Base-by-base conservation (phyloP, 306 rosid species). In the Medicago ruthenica region DNA sequence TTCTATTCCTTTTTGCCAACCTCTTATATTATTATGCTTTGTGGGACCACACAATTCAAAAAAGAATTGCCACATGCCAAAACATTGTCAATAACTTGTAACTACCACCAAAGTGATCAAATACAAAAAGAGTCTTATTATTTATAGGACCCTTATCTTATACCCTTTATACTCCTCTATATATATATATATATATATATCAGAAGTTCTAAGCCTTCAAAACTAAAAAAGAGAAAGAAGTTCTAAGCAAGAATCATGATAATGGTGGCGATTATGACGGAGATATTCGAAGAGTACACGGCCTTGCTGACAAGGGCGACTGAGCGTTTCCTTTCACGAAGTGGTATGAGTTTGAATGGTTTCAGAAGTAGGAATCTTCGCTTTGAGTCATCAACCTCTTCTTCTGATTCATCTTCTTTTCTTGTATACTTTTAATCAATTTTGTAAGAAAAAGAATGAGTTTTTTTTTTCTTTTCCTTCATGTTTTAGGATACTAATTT, bases 261-360 rank as follows among this genome's bases (percentile, higher is more conserved):
- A 70, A 83, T 84, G 90, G 89, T 83, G 77, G 91, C 76, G 71
- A 50, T 67, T 0, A 74, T 84, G 79, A 85, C 90, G 36, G 85
- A 86, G 87, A 82, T 91, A 41, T 68, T 91, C 17, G 85, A 68
- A n/a, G 86, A 82, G 44, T 88, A 87, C 80, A 84, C 86, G 0
- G 82, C 82, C 27, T 84, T 55, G 45, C 70, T 91, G 58, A 81
- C 82, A 20, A 81, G 85, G 24, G 80, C 73, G 20, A 80, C 85
- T 9, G 83, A 84, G 70, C 80, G 78, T 18, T 18, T 89, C 41
- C 69, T 84, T 42, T 76, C 83, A 0, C 79, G 70, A 61, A 86
- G 55, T 5, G 67, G 76, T 55, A 1, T 66, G 9, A 63, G 76
- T 55, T 79, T 78, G 58, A 50, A 60, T 42, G 69, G 58, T 48